Base-by-base conservation (phyloP, 805 yeast species). In the Wickerhamomyces subpelliculosus region DNA sequence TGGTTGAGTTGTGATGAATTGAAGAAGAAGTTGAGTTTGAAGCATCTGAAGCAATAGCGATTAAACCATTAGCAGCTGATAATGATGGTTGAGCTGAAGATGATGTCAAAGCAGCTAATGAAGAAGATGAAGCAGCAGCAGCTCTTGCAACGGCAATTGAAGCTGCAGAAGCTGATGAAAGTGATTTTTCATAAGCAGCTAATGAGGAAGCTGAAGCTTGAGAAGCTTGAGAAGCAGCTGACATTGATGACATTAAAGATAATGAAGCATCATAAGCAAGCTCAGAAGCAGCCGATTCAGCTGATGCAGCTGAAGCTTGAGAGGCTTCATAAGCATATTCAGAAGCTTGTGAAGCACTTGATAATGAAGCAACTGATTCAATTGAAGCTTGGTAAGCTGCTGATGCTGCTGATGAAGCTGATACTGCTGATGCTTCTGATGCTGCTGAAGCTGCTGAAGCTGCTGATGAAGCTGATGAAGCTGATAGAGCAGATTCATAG, bases 21-120 rank as follows among this genome's bases (percentile, higher is more conserved):
- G 45, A 36, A 8, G 45, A 35, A 14, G 60, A 46, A 11, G 57
- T 39, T 25, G 57, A 50, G 41, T 48, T 34, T 34, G 43, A 35
- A 33, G 52, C 49, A 42, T 54, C 54, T 26, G 65, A 58, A 30
- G 73, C 64, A 36, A 65, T 51, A 32, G 68, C 66, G 27, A 57
- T 40, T 29, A 60, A 44, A 27, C 64, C 65, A 42, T 52, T 49
- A 37, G 62, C 58, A 39, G 49, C 49, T n/a, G 46, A 36, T 34
- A 60, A 46, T n/a, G 54, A 42, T 8, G 43, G 45, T 29, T 34
- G 32, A 21, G 47, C 26, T 39, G 48, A 43, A 14, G 37, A 27
- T n/a, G 56, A 47, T 37, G 64, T 44, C 9, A 61, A 44, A 8
- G 45, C 48, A 16, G 47, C 36, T 49, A 34, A 41, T 16, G 58